phyloP scores from a whole-genome alignment of 345 rosid genomes.

The Ailanthus altissimus region DNA sequence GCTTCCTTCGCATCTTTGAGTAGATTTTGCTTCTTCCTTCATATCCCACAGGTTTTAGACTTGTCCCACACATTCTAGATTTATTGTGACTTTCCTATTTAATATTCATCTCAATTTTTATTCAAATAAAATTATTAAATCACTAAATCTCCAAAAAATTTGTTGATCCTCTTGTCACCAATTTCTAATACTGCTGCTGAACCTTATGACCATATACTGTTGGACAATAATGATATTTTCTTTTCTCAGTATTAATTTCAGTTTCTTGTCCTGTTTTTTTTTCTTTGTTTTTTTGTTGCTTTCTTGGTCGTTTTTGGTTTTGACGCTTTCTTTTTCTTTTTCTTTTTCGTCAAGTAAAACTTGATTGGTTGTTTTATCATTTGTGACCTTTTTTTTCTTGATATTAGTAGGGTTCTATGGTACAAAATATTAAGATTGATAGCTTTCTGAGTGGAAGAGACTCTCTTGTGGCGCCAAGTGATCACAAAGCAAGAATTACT shows the following conservation, averaged over 20 bases:
- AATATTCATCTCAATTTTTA: too few relatives aligned
- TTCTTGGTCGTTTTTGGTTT: background rate
- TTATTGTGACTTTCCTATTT: too few relatives aligned
- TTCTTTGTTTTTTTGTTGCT: too few relatives aligned
- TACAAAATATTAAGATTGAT: constrained; percentile 30
- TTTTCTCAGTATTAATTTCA: constrained; percentile 44
- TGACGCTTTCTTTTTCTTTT: background rate
- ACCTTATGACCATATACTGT: constrained; percentile 36
- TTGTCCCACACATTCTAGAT: too few relatives aligned
- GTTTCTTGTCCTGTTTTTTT: background rate
- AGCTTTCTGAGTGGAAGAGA: constrained; percentile 24
- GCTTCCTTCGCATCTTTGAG: too few relatives aligned
- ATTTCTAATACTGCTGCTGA: constrained; percentile 25
- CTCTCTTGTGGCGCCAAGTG: constrained; percentile 23
- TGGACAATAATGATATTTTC: constrained; percentile 41
- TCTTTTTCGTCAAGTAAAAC: background rate
- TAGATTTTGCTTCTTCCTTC: too few relatives aligned
- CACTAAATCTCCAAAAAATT: too few relatives aligned
- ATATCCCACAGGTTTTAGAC: too few relatives aligned
- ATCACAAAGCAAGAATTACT: constrained; percentile 66
- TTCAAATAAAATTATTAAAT: too few relatives aligned
- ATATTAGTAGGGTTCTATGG: constrained; percentile 41
- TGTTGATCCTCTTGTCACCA: constrained; percentile 43
- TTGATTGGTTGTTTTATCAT: background rate
- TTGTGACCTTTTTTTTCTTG: background rate